Conservation (phyloP, 1,284 basidiomycete genomes). For the Mycena citricolor region DNA sequence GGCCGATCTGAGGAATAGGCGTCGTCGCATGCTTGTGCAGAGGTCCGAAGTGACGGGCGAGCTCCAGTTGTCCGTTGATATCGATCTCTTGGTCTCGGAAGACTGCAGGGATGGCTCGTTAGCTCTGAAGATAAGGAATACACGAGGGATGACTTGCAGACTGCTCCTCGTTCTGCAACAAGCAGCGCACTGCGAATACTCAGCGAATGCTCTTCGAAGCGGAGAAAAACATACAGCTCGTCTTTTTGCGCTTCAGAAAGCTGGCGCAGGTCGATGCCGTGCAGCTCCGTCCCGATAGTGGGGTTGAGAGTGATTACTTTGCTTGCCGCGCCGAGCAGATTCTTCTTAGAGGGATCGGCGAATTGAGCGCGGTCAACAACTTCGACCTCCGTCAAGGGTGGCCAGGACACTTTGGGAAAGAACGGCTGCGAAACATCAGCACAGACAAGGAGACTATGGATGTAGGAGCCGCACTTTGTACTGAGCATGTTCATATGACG, state of each 20-base stretch:
- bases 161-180: slow-evolving; percentile 67
- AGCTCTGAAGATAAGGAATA: slow-evolving; percentile 29
- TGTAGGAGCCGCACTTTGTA: slow-evolving; percentile 52
- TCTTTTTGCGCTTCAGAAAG: slow-evolving; percentile 62
- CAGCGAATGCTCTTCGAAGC: slow-evolving; percentile 2
- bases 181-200: slow-evolving; percentile 53
- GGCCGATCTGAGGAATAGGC: slow-evolving; percentile 68
- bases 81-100: slow-evolving; percentile 71
- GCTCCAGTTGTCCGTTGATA: slow-evolving; percentile 69
- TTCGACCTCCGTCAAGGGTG: slow-evolving; percentile 56
- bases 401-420: slow-evolving; percentile 65
- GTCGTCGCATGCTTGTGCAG: slow-evolving; percentile 85
- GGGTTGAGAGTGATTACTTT: slow-evolving; percentile 65
- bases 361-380: slow-evolving; percentile 64
- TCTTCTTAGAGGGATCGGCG: slow-evolving; percentile 62
- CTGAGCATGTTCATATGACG: slow-evolving; percentile 54
- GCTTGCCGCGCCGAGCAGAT: slow-evolving; percentile 52
- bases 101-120: slow-evolving; percentile 47
- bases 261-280: slow-evolving; percentile 63
- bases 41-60: slow-evolving; percentile 74
- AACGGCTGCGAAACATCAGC: slow-evolving; percentile 45
- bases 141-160: slow-evolving; percentile 50
- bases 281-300: slow-evolving; percentile 62
- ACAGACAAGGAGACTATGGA: slow-evolving; percentile 4
- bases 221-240: slow-evolving; percentile 47